Evolutionary conservation across 257 asterid genomes (phyloP).

Genomic region (Salvia splendens): DNA sequence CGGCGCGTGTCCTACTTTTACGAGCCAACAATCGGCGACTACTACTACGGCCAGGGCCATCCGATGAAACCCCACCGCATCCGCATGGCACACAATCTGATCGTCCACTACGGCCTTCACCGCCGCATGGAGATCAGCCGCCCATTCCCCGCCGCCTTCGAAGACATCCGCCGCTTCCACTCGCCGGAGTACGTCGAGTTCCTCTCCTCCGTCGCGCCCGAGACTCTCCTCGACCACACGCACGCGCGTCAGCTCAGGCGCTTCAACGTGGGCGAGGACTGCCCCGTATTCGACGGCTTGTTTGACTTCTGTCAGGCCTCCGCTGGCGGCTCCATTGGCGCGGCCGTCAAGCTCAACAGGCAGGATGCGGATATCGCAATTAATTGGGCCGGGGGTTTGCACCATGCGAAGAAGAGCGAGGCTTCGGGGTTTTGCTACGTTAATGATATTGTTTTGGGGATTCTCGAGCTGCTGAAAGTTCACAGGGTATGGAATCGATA

Average conservation of each 20-base stretch:
- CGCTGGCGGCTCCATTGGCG: constrained; percentile 83
- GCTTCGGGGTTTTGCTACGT: constrained; percentile 40
- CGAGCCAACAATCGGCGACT: constrained; percentile 71
- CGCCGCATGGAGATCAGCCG: constrained; percentile 66
- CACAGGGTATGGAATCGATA: constrained; percentile 48
- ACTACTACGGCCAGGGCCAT: constrained; percentile 75
- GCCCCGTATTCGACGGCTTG: constrained; percentile 36
- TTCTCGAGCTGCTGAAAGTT: constrained; percentile 72
- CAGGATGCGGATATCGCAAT: constrained; percentile 83
- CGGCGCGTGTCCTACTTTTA: constrained; percentile 80
- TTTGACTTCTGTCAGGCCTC: constrained; percentile 74
- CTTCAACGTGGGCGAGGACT: constrained; percentile 63
- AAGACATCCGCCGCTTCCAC: constrained; percentile 62
- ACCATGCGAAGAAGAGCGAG: constrained; percentile 83
- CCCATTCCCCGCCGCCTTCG: constrained; percentile 57
- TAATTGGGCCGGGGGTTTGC: constrained; percentile 95
- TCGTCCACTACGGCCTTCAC: constrained; percentile 67
- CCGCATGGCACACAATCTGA: constrained; percentile 74
- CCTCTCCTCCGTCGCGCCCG: constrained; percentile 59
- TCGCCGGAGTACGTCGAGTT: constrained; percentile 73
- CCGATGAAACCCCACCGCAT: constrained; percentile 90
- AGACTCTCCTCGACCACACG: constrained; percentile 50
- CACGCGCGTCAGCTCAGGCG: constrained; percentile 55
- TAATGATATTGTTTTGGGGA: constrained; percentile 82
- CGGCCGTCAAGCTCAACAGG: constrained; percentile 71